These are phyloP conservation scores for Collybiopsis luxurians DNA, from an alignment of 768 basidiomycete genomes.

Conservation along the genomic window DNA sequence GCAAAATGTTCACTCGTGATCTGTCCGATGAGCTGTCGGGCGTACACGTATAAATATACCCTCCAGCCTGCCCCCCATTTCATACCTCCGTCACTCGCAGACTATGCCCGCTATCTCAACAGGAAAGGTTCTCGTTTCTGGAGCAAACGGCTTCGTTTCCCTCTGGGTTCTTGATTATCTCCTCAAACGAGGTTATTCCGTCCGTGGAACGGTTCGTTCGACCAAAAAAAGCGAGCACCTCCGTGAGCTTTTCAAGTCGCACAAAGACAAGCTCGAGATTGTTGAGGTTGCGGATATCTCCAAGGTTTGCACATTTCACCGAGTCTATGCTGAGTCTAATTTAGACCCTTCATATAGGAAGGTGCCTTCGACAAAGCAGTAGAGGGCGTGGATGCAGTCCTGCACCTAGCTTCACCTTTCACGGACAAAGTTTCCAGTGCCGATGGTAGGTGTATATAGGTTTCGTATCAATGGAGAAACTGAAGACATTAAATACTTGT, in stretches of 20 bases:
- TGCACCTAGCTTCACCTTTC: slow-evolving; percentile 67
- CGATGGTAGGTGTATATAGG: slow-evolving; percentile 20
- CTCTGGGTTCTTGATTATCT: slow-evolving; percentile 29
- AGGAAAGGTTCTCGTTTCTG: slow-evolving; percentile 37
- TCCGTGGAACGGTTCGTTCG: slow-evolving; percentile 67
- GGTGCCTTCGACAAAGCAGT: slow-evolving; percentile 80
- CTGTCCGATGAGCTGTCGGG: no score
- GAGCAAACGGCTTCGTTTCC: slow-evolving; percentile 42
- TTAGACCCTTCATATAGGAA: slow-evolving; percentile 31
- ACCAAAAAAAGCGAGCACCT: slow-evolving; percentile 56
- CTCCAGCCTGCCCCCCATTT: no score
- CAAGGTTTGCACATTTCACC: slow-evolving; percentile 16
- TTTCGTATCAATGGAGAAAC: not conserved
- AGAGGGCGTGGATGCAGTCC: slow-evolving; percentile 69
- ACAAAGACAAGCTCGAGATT: slow-evolving; percentile 59
- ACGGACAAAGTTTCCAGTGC: slow-evolving; percentile 41
- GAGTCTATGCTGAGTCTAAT: not conserved
- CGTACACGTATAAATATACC: no score
- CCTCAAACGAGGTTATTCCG: slow-evolving; percentile 19
- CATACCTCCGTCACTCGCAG: no score
- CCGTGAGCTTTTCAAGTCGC: slow-evolving; percentile 46
- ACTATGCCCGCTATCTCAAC: slow-evolving; percentile 7
- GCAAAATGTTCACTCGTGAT: no score
- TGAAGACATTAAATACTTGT: not conserved
- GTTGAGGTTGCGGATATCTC: slow-evolving; percentile 69